phyloP scores from a whole-genome alignment of 83 land plant genomes.

The Diphasiastrum complanatum region DNA sequence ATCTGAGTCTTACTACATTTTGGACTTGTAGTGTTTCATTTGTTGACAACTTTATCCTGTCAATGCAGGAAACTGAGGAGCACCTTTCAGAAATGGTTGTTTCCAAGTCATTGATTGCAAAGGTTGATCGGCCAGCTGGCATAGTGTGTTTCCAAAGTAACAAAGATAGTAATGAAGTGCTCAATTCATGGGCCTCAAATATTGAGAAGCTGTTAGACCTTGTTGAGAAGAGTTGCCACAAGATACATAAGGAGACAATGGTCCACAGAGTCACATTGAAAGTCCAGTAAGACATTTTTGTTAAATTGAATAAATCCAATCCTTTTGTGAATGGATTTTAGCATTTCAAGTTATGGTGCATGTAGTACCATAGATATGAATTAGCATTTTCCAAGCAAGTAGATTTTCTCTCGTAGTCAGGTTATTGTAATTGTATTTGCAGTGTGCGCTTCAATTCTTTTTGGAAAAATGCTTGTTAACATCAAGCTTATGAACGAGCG shows the following conservation, averaged over 20 bases:
- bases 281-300: conserved; percentile 24
- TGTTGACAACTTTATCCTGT: no score
- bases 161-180: conserved; percentile 81
- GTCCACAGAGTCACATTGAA: conserved; percentile 84
- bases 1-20: not conserved
- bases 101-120: conserved; percentile 76
- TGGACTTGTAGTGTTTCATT: no score
- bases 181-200: conserved; percentile 85
- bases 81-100: conserved; percentile 97
- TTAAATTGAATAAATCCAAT: not conserved
- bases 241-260: conserved; percentile 98
- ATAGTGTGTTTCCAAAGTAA: conserved; percentile 64
- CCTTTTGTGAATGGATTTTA: no score
- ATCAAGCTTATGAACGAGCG: no score
- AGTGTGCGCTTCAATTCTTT: no score
- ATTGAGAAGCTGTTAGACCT: conserved; percentile 92
- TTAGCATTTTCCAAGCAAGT: no score
- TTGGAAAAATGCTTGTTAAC: no score
- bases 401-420: no score
- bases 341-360: no score
- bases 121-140: conserved; percentile 92
- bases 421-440: no score
- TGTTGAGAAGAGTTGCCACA: conserved; percentile 98
- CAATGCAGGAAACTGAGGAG: conserved; percentile 81
- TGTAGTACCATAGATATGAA: no score